Conservation (phyloP, 2,329 filamentous ascomycete species). For the Curvularia verruculosa region DNA sequence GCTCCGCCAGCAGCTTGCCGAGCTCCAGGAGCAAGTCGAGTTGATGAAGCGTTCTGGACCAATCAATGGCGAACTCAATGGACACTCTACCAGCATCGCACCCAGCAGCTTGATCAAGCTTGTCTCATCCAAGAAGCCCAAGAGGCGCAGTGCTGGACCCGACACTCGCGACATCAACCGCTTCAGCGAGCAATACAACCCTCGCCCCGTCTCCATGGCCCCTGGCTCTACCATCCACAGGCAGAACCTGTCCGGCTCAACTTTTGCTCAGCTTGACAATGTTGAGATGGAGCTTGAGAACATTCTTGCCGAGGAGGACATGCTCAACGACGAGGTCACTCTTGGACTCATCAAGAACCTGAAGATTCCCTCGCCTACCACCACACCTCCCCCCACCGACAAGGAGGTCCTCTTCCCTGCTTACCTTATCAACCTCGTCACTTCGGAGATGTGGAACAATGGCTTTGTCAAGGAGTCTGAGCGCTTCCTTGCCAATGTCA, state of each 20-base stretch:
- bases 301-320: conserved; percentile 92
- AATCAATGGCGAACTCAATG: conserved; percentile 73
- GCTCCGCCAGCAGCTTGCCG: conserved; percentile 84
- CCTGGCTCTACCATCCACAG: conserved; percentile 68
- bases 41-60: conserved; percentile 79
- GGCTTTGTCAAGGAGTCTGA: conserved; percentile 99
- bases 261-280: conserved; percentile 83
- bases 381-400: conserved; percentile 88
- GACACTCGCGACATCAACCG: conserved; percentile 86
- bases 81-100: conserved; percentile 54
- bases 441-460: conserved; percentile 99
- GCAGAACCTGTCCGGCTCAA: conserved; percentile 74
- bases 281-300: conserved; percentile 95
- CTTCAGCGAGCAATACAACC: conserved; percentile 91
- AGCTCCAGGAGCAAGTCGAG: conserved; percentile 92
- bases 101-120: conserved; percentile 89
- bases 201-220: conserved; percentile 95
- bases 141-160: conserved; percentile 87
- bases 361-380: conserved; percentile 89
- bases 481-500: conserved; percentile 97
- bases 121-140: conserved; percentile 95
- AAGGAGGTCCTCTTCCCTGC: conserved; percentile 99
- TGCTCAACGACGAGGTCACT: conserved; percentile 94
- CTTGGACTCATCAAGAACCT: conserved; percentile 95
- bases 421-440: conserved; percentile 98